These are phyloP conservation scores for Alternaria sp. DNA, from an alignment of 2,329 filamentous ascomycete genomes.

Conservation along the genomic window DNA sequence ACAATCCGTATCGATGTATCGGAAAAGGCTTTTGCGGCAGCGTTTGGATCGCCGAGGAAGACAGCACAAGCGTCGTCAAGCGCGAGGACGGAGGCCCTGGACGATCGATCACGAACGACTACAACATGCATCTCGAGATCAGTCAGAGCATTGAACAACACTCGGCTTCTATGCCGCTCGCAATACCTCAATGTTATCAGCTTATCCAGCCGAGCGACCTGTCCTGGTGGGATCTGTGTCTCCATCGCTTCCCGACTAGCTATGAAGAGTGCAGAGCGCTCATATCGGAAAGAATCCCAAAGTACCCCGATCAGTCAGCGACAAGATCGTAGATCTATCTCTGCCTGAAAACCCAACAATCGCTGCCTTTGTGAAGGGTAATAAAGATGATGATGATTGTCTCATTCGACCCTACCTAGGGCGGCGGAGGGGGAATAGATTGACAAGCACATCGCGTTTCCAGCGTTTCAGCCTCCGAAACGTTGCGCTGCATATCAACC, in stretches of 20 bases:
- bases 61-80: constrained; percentile 18
- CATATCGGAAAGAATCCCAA: constrained; percentile 17
- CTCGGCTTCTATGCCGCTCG: neutral
- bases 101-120: constrained; percentile 28
- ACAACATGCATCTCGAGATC: constrained; percentile 23
- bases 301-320: constrained; percentile 18
- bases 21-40: constrained; percentile 30
- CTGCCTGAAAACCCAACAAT: constrained; percentile 13
- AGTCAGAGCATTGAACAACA: constrained; percentile 11
- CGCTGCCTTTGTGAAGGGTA: no score
- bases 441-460: no score
- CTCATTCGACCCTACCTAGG: no score
- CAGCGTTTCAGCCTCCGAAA: no score
- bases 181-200: neutral
- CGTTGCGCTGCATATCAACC: no score
- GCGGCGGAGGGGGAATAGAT: no score
- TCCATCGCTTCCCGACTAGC: constrained; percentile 18
- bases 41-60: constrained; percentile 23
- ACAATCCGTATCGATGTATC: constrained; percentile 21
- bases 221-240: neutral
- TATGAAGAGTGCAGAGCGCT: constrained; percentile 20
- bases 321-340: constrained; percentile 24
- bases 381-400: no score
- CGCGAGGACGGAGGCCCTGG: constrained; percentile 29
- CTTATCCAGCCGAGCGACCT: no score